A percentile compares a stretch with the other conserved stretches of the same genome.
Evolutionary conservation across 2,329 filamentous ascomycete genomes (phyloP).

Genomic region (Fusarium zealandicum): DNA sequence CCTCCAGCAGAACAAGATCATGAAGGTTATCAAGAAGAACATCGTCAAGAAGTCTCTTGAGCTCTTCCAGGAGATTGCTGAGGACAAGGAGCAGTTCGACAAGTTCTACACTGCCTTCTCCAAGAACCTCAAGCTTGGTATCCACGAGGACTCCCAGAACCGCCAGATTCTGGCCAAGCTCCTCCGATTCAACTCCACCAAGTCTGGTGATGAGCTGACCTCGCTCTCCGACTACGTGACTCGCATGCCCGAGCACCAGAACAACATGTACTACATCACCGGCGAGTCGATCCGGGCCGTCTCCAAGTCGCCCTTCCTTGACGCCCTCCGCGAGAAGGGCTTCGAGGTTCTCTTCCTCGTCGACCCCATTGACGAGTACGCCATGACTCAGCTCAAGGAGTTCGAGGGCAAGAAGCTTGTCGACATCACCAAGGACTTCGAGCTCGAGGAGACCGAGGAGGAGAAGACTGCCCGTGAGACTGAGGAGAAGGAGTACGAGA

Average conservation of each 20-base stretch:
- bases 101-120: slow-evolving; percentile 99
- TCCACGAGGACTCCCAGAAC: slow-evolving; percentile 99
- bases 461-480: slow-evolving; percentile 96
- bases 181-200: slow-evolving; percentile 98
- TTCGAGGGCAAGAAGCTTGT: slow-evolving; percentile 99
- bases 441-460: slow-evolving; percentile 99
- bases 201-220: slow-evolving; percentile 94
- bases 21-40: slow-evolving; percentile 99
- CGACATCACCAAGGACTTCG: slow-evolving; percentile 99
- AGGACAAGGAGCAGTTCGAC: slow-evolving; percentile 99
- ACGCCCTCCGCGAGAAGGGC: slow-evolving; percentile 97
- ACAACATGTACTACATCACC: slow-evolving; percentile 99
- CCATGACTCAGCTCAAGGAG: slow-evolving; percentile 99
- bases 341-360: slow-evolving; percentile 99
- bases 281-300: slow-evolving; percentile 99
- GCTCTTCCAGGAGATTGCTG: slow-evolving; percentile 98
- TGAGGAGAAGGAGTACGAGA: slow-evolving; percentile 98
- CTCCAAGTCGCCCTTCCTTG: slow-evolving; percentile 97
- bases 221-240: slow-evolving; percentile 98
- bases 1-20: slow-evolving; percentile 99
- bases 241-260: slow-evolving; percentile 99
- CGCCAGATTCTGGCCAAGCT: slow-evolving; percentile 92
- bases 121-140: slow-evolving; percentile 99
- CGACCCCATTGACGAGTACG: slow-evolving; percentile 99
- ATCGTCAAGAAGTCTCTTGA: slow-evolving; percentile 99